These are phyloP conservation scores for Ichthyophthirius multifiliis DNA, from an alignment of 169 alveolate species.

Conservation along the genomic window DNA sequence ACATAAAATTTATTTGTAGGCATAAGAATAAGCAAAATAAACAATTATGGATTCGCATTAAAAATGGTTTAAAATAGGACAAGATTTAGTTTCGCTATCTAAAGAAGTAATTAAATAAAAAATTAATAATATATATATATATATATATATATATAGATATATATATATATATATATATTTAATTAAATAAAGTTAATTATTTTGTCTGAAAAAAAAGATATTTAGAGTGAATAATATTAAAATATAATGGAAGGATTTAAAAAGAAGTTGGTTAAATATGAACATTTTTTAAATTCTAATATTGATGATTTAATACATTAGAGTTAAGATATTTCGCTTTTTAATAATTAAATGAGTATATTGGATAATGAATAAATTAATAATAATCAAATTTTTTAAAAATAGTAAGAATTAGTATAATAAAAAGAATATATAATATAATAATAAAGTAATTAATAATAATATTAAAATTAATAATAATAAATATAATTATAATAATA, in stretches of 20 bases:
- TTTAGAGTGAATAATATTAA: not conserved
- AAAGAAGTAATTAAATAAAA: not conserved
- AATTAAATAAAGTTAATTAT: not conserved
- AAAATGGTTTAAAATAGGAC: conserved; percentile 10
- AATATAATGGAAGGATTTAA: not conserved
- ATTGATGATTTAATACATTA: not conserved
- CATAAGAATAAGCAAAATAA: conserved; percentile 5
- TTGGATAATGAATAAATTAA: not conserved
- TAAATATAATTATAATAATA: not conserved
- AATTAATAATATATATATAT: not conserved
- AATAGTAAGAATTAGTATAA: not conserved
- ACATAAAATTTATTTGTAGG: not conserved
- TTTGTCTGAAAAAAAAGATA: not conserved
- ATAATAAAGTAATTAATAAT: not conserved
- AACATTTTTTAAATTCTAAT: not conserved
- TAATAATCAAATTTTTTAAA: not conserved
- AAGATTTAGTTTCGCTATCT: conserved; percentile 6
- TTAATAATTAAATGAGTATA: not conserved
- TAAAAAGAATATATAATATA: not conserved
- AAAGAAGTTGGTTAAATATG: not conserved
- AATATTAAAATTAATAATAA: not conserved
- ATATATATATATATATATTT: not conserved
- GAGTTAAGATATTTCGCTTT: not conserved
- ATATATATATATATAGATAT: not conserved
- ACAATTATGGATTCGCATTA: not conserved